Evolutionary conservation across 2,329 filamentous ascomycete genomes (phyloP).

Genomic region (Exophiala dermatitidis): DNA sequence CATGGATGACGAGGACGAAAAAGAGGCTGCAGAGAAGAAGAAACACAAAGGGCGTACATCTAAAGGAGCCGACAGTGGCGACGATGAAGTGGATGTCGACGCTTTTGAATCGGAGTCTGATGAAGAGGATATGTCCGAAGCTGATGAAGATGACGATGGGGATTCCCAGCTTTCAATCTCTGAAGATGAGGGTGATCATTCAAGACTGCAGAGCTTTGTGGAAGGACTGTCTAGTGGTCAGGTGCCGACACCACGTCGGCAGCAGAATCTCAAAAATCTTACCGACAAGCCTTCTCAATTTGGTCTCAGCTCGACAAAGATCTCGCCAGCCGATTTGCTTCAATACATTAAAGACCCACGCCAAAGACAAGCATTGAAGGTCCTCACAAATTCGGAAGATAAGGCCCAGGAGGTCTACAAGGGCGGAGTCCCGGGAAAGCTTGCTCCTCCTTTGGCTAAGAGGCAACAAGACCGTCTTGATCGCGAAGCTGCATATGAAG

Average conservation of each 20-base stretch:
- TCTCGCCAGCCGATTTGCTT: slow-evolving; percentile 69
- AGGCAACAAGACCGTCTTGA: slow-evolving; percentile 81
- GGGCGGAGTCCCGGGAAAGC: slow-evolving; percentile 56
- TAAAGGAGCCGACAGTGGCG: slow-evolving; percentile 34
- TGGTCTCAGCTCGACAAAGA: slow-evolving; percentile 55
- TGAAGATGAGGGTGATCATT: slow-evolving; percentile 48
- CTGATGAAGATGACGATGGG: slow-evolving; percentile 44
- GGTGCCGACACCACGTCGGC: slow-evolving; percentile 23
- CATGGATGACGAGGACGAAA: slow-evolving; percentile 45
- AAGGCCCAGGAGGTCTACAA: slow-evolving; percentile 47
- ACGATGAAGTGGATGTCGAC: slow-evolving; percentile 43
- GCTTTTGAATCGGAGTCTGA: slow-evolving; percentile 25
- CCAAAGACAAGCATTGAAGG: slow-evolving; percentile 71
- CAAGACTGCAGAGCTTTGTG: slow-evolving; percentile 62
- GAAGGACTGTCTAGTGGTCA: slow-evolving; percentile 16
- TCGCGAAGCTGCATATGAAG: slow-evolving; percentile 73
- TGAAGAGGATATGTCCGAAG: slow-evolving; percentile 41
- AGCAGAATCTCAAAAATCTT: slow-evolving; percentile 44
- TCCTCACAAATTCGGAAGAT: slow-evolving; percentile 59
- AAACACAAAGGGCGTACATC: slow-evolving; percentile 30
- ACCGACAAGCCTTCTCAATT: slow-evolving; percentile 56
- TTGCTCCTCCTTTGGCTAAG: slow-evolving; percentile 75
- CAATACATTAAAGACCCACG: slow-evolving; percentile 64
- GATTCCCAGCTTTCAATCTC: slow-evolving; percentile 46
- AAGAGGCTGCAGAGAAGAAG: slow-evolving; percentile 32